Percentiles rank a stretch among this genome's conserved stretches.
Evolutionary conservation across 805 yeast genomes (phyloP).

Genomic region (Candida hispaniensis): DNA sequence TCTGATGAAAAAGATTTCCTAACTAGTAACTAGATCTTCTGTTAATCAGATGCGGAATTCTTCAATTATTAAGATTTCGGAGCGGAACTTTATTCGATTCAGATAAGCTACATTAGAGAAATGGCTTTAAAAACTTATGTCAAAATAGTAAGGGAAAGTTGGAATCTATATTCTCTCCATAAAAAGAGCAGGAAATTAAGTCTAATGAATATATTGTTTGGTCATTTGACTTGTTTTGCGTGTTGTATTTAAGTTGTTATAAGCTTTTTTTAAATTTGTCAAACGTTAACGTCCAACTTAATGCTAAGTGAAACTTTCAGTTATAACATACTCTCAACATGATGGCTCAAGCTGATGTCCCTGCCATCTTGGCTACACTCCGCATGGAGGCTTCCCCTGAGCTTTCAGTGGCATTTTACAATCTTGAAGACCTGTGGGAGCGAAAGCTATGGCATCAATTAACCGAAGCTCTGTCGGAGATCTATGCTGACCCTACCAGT

Average conservation of each 20-base stretch:
- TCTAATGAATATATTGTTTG: too few relatives aligned
- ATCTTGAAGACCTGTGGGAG: conserved; percentile 76
- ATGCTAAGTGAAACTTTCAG: conserved; percentile 35
- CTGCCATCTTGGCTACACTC: conserved; percentile 45
- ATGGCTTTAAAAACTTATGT: not conserved
- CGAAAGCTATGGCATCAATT: conserved; percentile 93
- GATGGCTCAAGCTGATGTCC: conserved; percentile 32
- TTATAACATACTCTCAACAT: conserved; percentile 18
- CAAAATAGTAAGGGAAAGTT: not conserved
- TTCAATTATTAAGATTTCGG: not conserved
- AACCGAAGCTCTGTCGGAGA: conserved; percentile 51
- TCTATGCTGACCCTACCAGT: conserved; percentile 48
- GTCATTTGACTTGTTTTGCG: not conserved
- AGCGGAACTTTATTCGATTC: not conserved
- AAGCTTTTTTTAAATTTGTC: not conserved
- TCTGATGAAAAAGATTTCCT: not conserved
- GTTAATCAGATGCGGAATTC: not conserved
- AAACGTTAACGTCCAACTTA: not conserved
- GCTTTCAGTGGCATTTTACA: conserved; percentile 48
- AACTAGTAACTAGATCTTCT: not conserved
- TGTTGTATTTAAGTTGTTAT: not conserved
- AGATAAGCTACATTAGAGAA: not conserved
- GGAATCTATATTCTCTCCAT: conserved; percentile 3
- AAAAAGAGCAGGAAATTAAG: not conserved
- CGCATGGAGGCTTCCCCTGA: conserved; percentile 59